Evolutionary conservation across 2,329 filamentous ascomycete species (phyloP).

Genomic region (Calonectria pseudoreteaudii): DNA sequence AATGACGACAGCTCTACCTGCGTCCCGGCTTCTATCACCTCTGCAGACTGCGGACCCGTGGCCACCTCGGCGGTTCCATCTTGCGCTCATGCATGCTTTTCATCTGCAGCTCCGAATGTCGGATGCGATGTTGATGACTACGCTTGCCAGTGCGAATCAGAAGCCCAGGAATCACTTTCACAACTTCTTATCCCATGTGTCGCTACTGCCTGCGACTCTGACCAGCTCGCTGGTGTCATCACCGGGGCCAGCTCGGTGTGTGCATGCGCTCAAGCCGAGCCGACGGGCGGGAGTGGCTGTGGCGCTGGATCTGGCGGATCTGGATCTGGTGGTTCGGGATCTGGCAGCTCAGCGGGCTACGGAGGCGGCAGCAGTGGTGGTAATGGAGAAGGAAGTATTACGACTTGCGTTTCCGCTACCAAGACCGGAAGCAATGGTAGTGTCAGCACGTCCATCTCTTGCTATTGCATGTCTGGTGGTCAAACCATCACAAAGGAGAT

Average conservation of each 20-base stretch:
- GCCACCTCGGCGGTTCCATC: constrained; percentile 41
- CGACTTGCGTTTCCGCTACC: constrained; percentile 21
- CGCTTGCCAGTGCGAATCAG: constrained; percentile 43
- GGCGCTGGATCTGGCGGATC: neutral
- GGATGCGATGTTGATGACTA: constrained; percentile 44
- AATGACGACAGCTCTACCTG: constrained; percentile 26
- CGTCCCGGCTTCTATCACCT: constrained; percentile 10
- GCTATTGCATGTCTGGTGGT: constrained; percentile 7
- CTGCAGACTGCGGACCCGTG: constrained; percentile 39
- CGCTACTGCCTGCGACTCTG: constrained; percentile 39
- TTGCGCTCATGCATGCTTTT: constrained; percentile 45
- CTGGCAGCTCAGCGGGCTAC: neutral
- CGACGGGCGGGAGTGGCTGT: neutral
- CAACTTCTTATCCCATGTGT: constrained; percentile 46
- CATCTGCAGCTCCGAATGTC: constrained; percentile 39
- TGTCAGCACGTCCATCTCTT: constrained; percentile 11
- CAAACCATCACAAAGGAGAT: constrained; percentile 12
- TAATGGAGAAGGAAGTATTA: constrained; percentile 1
- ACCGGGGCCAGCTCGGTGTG: constrained; percentile 42
- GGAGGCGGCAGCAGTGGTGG: neutral
- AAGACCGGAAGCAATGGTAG: constrained; percentile 7
- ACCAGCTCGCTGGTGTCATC: constrained; percentile 41
- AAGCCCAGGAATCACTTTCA: constrained; percentile 38
- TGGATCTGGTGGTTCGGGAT: constrained; percentile 5
- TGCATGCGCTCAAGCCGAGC: constrained; percentile 28